Base-by-base conservation (phyloP, 2,329 filamentous ascomycete species). In the Monascus ruber region DNA sequence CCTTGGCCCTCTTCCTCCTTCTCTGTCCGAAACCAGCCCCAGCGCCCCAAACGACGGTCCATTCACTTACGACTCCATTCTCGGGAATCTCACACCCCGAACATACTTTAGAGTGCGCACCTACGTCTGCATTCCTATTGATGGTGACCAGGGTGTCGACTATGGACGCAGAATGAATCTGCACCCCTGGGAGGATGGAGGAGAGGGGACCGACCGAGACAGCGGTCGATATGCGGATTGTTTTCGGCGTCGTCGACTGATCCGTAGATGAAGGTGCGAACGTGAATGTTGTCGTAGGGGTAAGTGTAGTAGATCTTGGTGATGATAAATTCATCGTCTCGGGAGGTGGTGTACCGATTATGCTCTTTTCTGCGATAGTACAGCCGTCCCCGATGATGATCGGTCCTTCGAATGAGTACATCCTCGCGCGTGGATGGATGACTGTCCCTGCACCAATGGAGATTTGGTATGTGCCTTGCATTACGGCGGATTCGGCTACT, bases 351-450 rank as follows among this genome's bases (percentile, higher is more conserved):
- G 41, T 48, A 2, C 66, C 66, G 25, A 70, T 62, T 0, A 61
- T 43, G 34, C 52, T 57, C 44, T 69, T 69, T 53, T 96, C 91
- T 49, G 83, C 78, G 33, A 96, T 72, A 34, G 94, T 83, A 52
- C 84, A 91, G 38, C 82, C 79, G 42, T 85, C 79, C 25, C 88
- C 87, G 43, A 94, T 76, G 26, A 79, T 79, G 48, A 96, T 79
- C 33, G 86, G 81, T 4, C 86, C 86, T 37, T 81, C 72, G 41
- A 79, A 78, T 6, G 89, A 82, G 53, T 87, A 83, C 41, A 95
- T 74, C 45, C 81, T 79, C 10, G 81, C 77, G 36, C 88, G 84
- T 1, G 91, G 88, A 54, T 96, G 89, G n/a, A 98, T 66, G 5
- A 95, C 76, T 3, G 78, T 81, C 54, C 86, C 80, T 24, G 83